Evolutionary conservation across 2,329 filamentous ascomycete species (phyloP), one percentile per base, ranked within the genome.

Genomic region (Nectriaceae sp.): DNA sequence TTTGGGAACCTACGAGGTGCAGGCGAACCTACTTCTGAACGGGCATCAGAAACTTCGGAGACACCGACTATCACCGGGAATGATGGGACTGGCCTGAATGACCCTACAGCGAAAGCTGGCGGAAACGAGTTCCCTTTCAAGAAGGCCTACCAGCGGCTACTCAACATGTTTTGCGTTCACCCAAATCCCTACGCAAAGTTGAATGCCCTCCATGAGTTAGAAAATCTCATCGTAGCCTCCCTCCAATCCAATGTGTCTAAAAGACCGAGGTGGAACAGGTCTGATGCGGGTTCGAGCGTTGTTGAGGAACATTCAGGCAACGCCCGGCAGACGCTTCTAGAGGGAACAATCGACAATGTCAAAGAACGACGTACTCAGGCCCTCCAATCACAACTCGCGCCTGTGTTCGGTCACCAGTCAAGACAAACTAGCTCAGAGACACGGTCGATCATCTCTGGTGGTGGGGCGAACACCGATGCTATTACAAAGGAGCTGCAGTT

Each of bases 181-280:
- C 89, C 90, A 0, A 96, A 94, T 63, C 94, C 94, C 0, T 88
- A 88, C 57, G 80, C 83, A 19, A 99, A 99, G 69, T 79, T 99
- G 11, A 86, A 87, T 55, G 87, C 89, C 0, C 75, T 97, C 4
- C 85, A 87, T 52, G 90, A 97, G 65, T 77, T 99, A 4, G 86
- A 95, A 62, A 83, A 87, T 36, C 78, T 99, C 39, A 89, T 96
- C 47, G 75, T 89, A 21, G 88, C 89, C 1, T 93, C 88, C 0
- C 71, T 93, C 24, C 52, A 65, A 21, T 65, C 67, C 3, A 62
- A 65, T 11, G 37, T 18, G 11, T 60, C 68, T 3, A 71, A 65
- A 52, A 65, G 63, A 42, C 56, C 65, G 3, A 62, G 65, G 41
- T 70, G 67, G 62, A 72, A 66, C 33, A 59, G 66, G 18, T 70